Evolutionary conservation across 2,329 filamentous ascomycete genomes (phyloP).

Genomic region (Penicillium sp.): DNA sequence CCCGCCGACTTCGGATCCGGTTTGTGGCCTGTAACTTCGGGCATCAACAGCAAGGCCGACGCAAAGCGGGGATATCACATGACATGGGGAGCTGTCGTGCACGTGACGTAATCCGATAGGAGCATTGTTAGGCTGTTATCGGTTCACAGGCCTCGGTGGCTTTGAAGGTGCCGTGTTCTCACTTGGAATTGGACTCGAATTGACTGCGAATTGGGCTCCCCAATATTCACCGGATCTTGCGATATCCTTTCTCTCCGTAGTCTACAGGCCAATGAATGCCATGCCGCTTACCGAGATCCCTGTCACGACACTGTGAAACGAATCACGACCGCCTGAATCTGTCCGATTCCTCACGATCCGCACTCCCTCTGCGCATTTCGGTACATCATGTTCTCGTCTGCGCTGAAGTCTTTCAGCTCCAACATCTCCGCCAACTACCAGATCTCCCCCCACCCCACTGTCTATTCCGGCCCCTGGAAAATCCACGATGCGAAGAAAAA

Average conservation of each 20-base stretch:
- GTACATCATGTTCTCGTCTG: slow-evolving; percentile 80
- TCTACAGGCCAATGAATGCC: neutral
- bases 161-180: neutral
- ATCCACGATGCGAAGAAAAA: slow-evolving; percentile 98
- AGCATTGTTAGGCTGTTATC: slow-evolving; percentile 4
- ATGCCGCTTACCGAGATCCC: neutral
- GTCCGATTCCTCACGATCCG: neutral
- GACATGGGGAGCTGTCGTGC: neutral
- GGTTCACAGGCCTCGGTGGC: neutral
- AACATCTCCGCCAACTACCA: slow-evolving; percentile 94
- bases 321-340: slow-evolving; percentile 2
- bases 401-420: slow-evolving; percentile 88
- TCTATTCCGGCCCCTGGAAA: slow-evolving; percentile 88
- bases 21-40: neutral
- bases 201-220: neutral
- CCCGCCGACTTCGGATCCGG: slow-evolving; percentile 22
- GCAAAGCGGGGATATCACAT: slow-evolving; percentile 13
- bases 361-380: neutral
- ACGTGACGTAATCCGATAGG: slow-evolving; percentile 11
- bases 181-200: neutral
- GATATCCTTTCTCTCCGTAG: neutral
- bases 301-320: slow-evolving; percentile 14
- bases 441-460: slow-evolving; percentile 71
- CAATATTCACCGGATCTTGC: neutral
- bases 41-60: slow-evolving; percentile 1